These are phyloP conservation scores for Podaxis sp. DNA, from an alignment of 768 basidiomycete species.

Conservation along the genomic window DNA sequence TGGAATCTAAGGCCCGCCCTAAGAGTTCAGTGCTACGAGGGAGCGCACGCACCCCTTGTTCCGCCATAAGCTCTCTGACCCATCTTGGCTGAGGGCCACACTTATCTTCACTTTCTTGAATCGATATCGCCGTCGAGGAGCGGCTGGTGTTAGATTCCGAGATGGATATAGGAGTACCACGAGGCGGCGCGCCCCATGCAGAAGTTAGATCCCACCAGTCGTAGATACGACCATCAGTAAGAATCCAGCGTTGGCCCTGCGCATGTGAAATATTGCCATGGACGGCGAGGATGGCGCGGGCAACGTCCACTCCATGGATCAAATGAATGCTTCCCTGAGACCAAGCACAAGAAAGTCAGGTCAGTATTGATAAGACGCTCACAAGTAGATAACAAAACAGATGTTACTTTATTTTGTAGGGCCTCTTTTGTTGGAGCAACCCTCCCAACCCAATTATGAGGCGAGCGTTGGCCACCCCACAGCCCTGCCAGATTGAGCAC, in stretches of 20 bases:
- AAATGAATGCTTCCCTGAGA: conserved; percentile 55
- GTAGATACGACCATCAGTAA: conserved; percentile 55
- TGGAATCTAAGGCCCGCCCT: conserved; percentile 54
- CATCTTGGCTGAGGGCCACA: conserved; percentile 43
- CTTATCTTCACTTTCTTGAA: conserved; percentile 14
- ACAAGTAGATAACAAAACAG: neutral
- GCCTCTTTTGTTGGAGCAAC: conserved; percentile 58
- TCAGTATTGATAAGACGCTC: neutral
- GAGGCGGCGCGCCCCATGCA: conserved; percentile 41
- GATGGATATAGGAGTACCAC: neutral
- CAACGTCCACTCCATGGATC: conserved; percentile 60
- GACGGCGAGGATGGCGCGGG: conserved; percentile 59
- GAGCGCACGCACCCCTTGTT: conserved; percentile 45
- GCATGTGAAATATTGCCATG: conserved; percentile 42
- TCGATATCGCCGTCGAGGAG: neutral
- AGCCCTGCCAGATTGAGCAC: conserved; percentile 63
- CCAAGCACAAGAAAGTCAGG: neutral
- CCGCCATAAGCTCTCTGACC: conserved; percentile 59
- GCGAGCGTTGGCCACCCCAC: conserved; percentile 54
- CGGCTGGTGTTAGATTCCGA: neutral
- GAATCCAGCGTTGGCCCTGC: conserved; percentile 51
- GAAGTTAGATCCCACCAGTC: conserved; percentile 70
- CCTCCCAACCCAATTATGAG: conserved; percentile 48
- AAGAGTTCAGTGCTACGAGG: conserved; percentile 49
- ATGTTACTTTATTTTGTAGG: conserved; percentile 42